Evolutionary conservation across 108 stramenopile species (phyloP), one percentile per base, ranked within the genome.

Genomic region (Fistulifera solaris): DNA sequence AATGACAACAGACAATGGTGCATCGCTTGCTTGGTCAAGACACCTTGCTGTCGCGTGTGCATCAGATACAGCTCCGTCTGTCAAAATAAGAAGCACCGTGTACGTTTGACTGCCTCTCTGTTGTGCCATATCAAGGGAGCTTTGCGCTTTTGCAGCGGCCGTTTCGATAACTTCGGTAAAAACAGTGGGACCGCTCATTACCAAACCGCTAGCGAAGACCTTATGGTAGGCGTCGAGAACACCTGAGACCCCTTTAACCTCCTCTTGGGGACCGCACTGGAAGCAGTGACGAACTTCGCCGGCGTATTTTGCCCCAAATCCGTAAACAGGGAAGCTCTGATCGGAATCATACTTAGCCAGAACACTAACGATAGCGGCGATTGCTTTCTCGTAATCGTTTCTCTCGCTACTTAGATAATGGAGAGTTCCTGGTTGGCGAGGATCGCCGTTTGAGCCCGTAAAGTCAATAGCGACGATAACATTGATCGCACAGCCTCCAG

Each of bases 261-360:
- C 80, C 11, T 57, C 58, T 0, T 18, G 19, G 6, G 56, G 42
- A 15, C 86, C 86, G 48, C 74, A 72, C 47, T 81, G 82, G 60
- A 88, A 88, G 51, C 77, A 79, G 48, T 88, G 86, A 24, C 73
- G 58, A n/a, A 83, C 78, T 38, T 77, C 75, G 18, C 85, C 85
- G 40, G 65, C 82, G 50, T 87, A 78, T 70, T 89, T 92, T 21
- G 88, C 92, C 16, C 94, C 94, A 59, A 96, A 96, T 2, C 94
- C 94, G 27, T 41, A 81, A 0, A 95, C 84, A 25, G 86, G 86
- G 52, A 87, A 87, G 45, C 42, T 69, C 56, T 90, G 71, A 67
- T 93, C 84, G 14, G 62, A 65, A 66, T 93, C 91, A 54, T 87
- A 95, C 27, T 78, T 77, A 27, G 54, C 64, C 13, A 89, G 64